Conservation (phyloP, 2,329 filamentous ascomycete genomes). For the Alternaria tenuissima region DNA sequence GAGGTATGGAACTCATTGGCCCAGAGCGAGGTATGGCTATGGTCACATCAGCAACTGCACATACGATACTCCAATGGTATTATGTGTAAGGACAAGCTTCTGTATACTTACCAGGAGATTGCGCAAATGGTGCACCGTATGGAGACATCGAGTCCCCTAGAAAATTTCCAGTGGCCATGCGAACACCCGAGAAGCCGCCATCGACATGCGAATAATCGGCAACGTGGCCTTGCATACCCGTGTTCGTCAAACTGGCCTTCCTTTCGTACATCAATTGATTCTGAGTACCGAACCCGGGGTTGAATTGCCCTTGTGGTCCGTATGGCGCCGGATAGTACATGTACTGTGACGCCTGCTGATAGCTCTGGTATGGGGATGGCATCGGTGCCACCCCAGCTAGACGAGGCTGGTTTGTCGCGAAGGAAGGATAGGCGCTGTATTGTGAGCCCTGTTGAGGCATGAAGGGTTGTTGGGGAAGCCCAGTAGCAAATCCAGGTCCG, state of each 20-base stretch:
- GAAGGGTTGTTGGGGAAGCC: slow-evolving; percentile 42
- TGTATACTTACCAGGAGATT: slow-evolving; percentile 31
- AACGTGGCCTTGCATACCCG: slow-evolving; percentile 31
- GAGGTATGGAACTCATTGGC: slow-evolving; percentile 54
- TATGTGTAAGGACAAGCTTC: not conserved
- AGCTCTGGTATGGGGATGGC: slow-evolving; percentile 41
- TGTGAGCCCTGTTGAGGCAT: slow-evolving; percentile 35
- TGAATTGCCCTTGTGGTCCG: slow-evolving; percentile 38
- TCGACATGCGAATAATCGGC: slow-evolving; percentile 34
- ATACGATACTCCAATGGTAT: not conserved
- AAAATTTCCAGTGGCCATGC: slow-evolving; percentile 20
- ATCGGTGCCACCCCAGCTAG: slow-evolving; percentile 30
- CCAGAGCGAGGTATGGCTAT: slow-evolving; percentile 33
- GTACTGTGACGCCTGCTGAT: slow-evolving; percentile 44
- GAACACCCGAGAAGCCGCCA: slow-evolving; percentile 23
- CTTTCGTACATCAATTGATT: slow-evolving; percentile 41
- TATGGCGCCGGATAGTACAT: slow-evolving; percentile 49
- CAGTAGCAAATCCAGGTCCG: slow-evolving; percentile 34
- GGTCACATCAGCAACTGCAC: slow-evolving; percentile 2
- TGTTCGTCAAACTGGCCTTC: slow-evolving; percentile 35
- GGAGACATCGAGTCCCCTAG: slow-evolving; percentile 30
- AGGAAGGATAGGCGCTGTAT: slow-evolving; percentile 34
- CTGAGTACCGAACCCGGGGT: slow-evolving; percentile 36
- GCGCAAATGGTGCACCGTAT: slow-evolving; percentile 25
- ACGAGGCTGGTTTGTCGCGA: slow-evolving; percentile 37